Conservation (phyloP, 225 moss, liverwort and hornwort genomes). For the Pleurozium schreberi region DNA sequence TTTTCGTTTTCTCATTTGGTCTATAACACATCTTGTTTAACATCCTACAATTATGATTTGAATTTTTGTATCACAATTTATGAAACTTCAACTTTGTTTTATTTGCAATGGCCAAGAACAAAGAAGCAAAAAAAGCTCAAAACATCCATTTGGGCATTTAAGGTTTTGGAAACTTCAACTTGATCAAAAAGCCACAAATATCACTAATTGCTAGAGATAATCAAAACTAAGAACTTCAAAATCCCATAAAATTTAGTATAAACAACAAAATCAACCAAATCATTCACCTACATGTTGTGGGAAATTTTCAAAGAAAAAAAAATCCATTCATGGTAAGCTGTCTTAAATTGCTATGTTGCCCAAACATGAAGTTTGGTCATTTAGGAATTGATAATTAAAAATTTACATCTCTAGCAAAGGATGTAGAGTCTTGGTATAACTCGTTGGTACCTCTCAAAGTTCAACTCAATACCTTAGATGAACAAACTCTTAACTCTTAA, state of each 20-base stretch:
- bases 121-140: background rate
- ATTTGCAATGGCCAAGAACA: background rate
- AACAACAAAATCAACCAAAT: background rate
- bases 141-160: background rate
- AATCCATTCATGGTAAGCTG: too few relatives aligned
- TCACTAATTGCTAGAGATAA: background rate
- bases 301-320: too few relatives aligned
- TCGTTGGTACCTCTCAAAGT: background rate
- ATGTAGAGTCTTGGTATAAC: background rate
- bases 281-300: too few relatives aligned
- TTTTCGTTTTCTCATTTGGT: background rate
- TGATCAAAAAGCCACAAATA: background rate
- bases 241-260: background rate
- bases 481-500: too few relatives aligned
- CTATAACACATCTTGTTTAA: background rate
- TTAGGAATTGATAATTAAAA: too few relatives aligned
- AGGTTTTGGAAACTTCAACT: too few relatives aligned
- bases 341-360: too few relatives aligned
- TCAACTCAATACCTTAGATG: background rate
- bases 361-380: too few relatives aligned
- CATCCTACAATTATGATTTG: background rate
- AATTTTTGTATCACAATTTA: background rate
- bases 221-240: background rate
- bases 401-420: background rate
- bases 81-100: background rate